Conservation (phyloP, 2,329 filamentous ascomycete species). For the Calonectria montana region DNA sequence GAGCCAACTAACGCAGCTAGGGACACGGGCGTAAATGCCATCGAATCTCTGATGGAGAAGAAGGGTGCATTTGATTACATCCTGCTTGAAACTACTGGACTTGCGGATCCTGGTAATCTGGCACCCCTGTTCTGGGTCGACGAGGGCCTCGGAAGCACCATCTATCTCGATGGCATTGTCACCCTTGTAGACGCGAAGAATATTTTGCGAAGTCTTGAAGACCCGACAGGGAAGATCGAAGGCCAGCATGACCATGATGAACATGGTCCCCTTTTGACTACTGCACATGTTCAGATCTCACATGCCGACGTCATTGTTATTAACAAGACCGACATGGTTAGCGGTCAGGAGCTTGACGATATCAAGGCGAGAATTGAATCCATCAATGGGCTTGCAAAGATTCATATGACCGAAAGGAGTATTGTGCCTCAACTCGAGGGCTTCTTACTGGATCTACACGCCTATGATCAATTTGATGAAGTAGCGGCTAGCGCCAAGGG, state of each 20-base stretch:
- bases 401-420: conserved; percentile 85
- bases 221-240: conserved; percentile 67
- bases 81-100: conserved; percentile 92
- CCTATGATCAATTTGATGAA: conserved; percentile 85
- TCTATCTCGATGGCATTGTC: conserved; percentile 96
- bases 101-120: conserved; percentile 95
- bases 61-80: conserved; percentile 98
- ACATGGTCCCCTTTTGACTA: conserved; percentile 81
- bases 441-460: conserved; percentile 88
- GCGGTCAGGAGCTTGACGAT: conserved; percentile 71
- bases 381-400: conserved; percentile 90
- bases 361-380: conserved; percentile 79
- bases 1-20: conserved; percentile 56
- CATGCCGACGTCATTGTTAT: conserved; percentile 95
- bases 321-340: conserved; percentile 92
- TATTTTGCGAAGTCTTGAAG: conserved; percentile 83
- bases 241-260: conserved; percentile 63
- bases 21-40: conserved; percentile 92
- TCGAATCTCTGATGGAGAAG: conserved; percentile 95
- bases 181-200: conserved; percentile 97
- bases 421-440: conserved; percentile 86
- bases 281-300: conserved; percentile 94
- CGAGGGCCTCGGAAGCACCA: conserved; percentile 92
- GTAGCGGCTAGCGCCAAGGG: conserved; percentile 80
- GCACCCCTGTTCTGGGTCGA: conserved; percentile 98